Evolutionary conservation across 306 rosid species (phyloP).

Genomic region (Vigna reflexopilosa): DNA sequence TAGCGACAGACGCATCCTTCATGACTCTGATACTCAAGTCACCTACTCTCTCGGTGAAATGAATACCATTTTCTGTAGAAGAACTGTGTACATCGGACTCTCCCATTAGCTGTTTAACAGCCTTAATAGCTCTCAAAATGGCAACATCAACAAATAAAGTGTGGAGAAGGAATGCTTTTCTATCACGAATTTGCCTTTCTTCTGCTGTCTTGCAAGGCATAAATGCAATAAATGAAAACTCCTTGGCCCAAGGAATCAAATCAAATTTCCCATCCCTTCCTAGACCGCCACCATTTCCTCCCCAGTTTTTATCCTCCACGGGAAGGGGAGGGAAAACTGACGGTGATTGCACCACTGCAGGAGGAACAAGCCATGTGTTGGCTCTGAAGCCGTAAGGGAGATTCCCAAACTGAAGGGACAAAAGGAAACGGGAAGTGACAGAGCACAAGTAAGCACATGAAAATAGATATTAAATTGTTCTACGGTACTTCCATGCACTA

Average conservation of each 20-base stretch:
- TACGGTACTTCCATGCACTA: background rate
- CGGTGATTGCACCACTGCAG: conserved; percentile 57
- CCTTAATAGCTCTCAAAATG: conserved; percentile 69
- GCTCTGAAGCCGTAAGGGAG: conserved; percentile 80
- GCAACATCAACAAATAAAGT: conserved; percentile 75
- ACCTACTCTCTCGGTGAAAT: conserved; percentile 58
- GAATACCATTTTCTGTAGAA: conserved; percentile 43
- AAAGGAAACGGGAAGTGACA: conserved; percentile 7
- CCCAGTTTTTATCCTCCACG: conserved; percentile 71
- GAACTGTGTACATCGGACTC: conserved; percentile 42
- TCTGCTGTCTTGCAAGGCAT: conserved; percentile 83
- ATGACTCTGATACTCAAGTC: conserved; percentile 62
- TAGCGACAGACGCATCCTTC: conserved; percentile 71
- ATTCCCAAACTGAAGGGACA: conserved; percentile 70
- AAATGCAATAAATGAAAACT: conserved; percentile 69
- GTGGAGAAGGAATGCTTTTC: conserved; percentile 78
- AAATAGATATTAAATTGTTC: background rate
- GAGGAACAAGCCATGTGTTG: conserved; percentile 84
- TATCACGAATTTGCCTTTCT: conserved; percentile 78
- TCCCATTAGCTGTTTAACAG: conserved; percentile 59
- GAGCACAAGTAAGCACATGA: background rate
- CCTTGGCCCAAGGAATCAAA: conserved; percentile 73
- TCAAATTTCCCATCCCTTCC: conserved; percentile 75
- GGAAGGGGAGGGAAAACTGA: conserved; percentile 70
- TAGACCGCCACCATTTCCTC: conserved; percentile 82